Evolutionary conservation across 208 protist species (phyloP).

Genomic region (Chromosphaera perkinsii): DNA sequence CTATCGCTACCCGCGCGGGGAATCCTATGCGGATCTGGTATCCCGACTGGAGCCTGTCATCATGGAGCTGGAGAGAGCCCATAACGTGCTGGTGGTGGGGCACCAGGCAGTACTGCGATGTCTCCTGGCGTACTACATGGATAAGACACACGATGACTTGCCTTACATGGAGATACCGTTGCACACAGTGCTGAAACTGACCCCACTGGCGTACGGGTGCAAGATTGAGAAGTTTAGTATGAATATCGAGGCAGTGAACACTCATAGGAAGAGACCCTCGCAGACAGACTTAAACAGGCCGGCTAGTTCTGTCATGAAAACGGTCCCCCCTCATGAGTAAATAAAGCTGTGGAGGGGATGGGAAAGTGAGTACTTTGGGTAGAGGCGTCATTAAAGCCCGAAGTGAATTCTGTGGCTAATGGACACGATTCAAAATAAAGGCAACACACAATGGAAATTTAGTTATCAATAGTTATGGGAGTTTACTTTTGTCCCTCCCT

Average conservation of each 20-base stretch:
- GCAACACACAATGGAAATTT: too few species aligned
- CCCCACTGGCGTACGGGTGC: constrained; percentile 13
- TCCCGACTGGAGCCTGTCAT: constrained; percentile 33
- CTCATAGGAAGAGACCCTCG: neutral
- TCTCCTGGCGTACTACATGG: constrained; percentile 25
- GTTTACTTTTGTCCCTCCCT: too few species aligned
- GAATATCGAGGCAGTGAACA: neutral
- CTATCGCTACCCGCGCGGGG: constrained; percentile 33
- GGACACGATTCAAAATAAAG: too few species aligned
- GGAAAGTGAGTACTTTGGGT: too few species aligned
- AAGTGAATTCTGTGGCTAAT: too few species aligned
- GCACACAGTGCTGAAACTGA: constrained; percentile 25
- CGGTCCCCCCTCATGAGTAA: too few species aligned
- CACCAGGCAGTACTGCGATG: constrained; percentile 41
- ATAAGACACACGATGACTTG: constrained; percentile 22
- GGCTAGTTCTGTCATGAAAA: too few species aligned
- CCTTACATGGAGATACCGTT: constrained; percentile 32
- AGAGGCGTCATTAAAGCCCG: too few species aligned
- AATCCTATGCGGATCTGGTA: constrained; percentile 39
- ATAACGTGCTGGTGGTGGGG: constrained; percentile 26
- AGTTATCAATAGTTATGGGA: too few species aligned
- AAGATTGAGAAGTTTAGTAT: constrained; percentile 11
- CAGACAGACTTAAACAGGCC: neutral
- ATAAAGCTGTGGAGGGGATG: too few species aligned
- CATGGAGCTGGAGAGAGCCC: constrained; percentile 33